Percentiles rank a stretch among this genome's conserved stretches.
Conservation (phyloP, 2,329 filamentous ascomycete species). For the Truncatella angustata region DNA sequence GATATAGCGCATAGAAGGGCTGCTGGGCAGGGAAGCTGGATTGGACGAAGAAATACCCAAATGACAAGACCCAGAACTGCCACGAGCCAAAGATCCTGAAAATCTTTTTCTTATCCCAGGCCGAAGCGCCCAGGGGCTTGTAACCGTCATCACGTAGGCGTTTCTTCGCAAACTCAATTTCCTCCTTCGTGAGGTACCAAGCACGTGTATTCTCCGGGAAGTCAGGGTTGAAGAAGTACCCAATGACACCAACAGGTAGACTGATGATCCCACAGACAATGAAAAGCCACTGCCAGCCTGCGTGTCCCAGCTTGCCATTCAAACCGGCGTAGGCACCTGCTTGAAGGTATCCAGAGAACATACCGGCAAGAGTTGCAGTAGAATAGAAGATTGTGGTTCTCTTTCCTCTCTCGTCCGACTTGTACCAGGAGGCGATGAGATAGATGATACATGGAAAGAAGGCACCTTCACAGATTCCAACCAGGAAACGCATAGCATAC, state of each 20-base stretch:
- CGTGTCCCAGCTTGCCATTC: not conserved
- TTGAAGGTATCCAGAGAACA: slow-evolving; percentile 4
- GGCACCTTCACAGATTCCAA: slow-evolving; percentile 27
- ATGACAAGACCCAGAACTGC: slow-evolving; percentile 6
- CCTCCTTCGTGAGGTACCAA: not conserved
- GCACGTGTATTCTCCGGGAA: slow-evolving; percentile 1
- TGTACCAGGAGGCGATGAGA: slow-evolving; percentile 30
- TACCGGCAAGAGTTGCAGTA: slow-evolving; percentile 9
- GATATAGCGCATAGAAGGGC: not conserved
- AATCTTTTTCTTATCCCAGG: slow-evolving; percentile 3
- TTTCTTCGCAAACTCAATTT: slow-evolving; percentile 1
- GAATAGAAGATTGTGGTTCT: slow-evolving; percentile 22
- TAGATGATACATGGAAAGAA: slow-evolving; percentile 24
- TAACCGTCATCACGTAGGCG: slow-evolving; percentile 5
- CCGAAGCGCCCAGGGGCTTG: slow-evolving; percentile 1
- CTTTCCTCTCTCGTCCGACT: slow-evolving; percentile 26
- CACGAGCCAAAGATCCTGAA: not conserved
- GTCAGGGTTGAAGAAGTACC: not conserved
- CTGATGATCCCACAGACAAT: slow-evolving; percentile 2
- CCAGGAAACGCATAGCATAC: slow-evolving; percentile 27
- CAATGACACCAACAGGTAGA: not conserved
- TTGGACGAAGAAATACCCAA: not conserved
- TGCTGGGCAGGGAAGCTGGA: not conserved
- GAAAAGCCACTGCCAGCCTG: slow-evolving; percentile 6
- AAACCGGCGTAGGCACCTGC: not conserved